A percentile compares a stretch with the other conserved stretches of the same genome.
Conservation (phyloP, 108 stramenopile genomes). For the Stephanodiscus triporus region DNA sequence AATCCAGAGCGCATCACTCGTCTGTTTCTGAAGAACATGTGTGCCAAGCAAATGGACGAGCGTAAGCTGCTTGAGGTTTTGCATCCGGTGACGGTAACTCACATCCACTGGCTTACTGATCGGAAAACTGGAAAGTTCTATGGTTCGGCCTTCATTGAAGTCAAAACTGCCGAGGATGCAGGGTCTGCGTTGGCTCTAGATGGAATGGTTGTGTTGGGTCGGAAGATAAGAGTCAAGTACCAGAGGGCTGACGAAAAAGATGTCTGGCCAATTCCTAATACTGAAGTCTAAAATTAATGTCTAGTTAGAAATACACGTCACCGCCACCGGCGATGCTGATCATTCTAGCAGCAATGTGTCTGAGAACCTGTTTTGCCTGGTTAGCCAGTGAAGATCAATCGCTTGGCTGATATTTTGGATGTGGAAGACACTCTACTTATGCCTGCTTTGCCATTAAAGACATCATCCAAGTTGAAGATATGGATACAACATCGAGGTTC, state of each 20-base stretch:
- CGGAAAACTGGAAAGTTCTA: constrained; percentile 87
- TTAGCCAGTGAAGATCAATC: too few relatives aligned
- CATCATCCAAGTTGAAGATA: too few relatives aligned
- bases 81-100: constrained; percentile 67
- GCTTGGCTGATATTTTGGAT: too few relatives aligned
- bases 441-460: too few relatives aligned
- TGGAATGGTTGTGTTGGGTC: constrained; percentile 75
- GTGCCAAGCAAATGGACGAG: constrained; percentile 83
- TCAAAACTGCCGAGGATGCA: constrained; percentile 73
- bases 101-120: constrained; percentile 91
- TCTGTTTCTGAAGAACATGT: constrained; percentile 86
- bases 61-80: constrained; percentile 61
- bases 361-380: too few relatives aligned
- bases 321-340: too few relatives aligned
- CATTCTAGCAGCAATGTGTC: too few relatives aligned
- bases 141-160: constrained; percentile 87
- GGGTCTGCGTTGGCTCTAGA: constrained; percentile 70
- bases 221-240: constrained; percentile 89
- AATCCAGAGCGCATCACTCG: constrained; percentile 86
- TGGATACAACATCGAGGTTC: too few relatives aligned
- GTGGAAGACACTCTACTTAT: too few relatives aligned
- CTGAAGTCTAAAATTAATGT: constrained; percentile 15
- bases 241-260: constrained; percentile 84
- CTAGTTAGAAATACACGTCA: neutral
- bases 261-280: constrained; percentile 67